Percentiles rank a stretch among this genome's conserved stretches.
Conservation (phyloP, 2,329 filamentous ascomycete species). For the Huntiella omanensis region DNA sequence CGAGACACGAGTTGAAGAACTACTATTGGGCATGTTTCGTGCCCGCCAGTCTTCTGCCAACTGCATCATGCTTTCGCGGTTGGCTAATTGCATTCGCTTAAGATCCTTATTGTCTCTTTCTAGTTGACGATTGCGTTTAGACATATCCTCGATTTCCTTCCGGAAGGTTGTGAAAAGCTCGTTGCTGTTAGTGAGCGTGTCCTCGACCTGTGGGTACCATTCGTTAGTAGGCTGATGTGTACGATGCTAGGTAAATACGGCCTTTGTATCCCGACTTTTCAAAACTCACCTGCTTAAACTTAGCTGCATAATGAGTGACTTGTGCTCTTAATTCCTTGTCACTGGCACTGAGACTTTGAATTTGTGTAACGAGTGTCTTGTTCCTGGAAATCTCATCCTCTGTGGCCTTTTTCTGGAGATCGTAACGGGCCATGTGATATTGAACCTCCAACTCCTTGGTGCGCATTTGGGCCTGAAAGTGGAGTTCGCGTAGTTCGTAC, state of each 20-base stretch:
- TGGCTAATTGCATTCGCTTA: slow-evolving; percentile 82
- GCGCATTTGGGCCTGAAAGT: slow-evolving; percentile 80
- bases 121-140: slow-evolving; percentile 89
- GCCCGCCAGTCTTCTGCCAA: slow-evolving; percentile 70
- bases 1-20: no score
- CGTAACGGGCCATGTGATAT: slow-evolving; percentile 70
- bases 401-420: slow-evolving; percentile 75
- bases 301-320: slow-evolving; percentile 95
- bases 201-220: slow-evolving; percentile 54
- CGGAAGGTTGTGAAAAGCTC: slow-evolving; percentile 91
- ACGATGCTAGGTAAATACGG: no score
- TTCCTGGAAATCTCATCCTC: slow-evolving; percentile 66
- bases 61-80: slow-evolving; percentile 84
- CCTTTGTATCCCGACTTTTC: background rate
- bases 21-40: slow-evolving; percentile 17
- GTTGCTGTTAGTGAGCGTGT: slow-evolving; percentile 95
- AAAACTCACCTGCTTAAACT: slow-evolving; percentile 85
- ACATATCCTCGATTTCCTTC: slow-evolving; percentile 99
- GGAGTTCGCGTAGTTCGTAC: slow-evolving; percentile 85
- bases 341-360: slow-evolving; percentile 89
- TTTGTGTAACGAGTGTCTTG: slow-evolving; percentile 72
- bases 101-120: slow-evolving; percentile 91
- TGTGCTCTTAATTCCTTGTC: slow-evolving; percentile 87
- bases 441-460: slow-evolving; percentile 94
- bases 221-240: no score